phyloP scores from a whole-genome alignment of 345 rosid species.

The Linum lewisii region DNA sequence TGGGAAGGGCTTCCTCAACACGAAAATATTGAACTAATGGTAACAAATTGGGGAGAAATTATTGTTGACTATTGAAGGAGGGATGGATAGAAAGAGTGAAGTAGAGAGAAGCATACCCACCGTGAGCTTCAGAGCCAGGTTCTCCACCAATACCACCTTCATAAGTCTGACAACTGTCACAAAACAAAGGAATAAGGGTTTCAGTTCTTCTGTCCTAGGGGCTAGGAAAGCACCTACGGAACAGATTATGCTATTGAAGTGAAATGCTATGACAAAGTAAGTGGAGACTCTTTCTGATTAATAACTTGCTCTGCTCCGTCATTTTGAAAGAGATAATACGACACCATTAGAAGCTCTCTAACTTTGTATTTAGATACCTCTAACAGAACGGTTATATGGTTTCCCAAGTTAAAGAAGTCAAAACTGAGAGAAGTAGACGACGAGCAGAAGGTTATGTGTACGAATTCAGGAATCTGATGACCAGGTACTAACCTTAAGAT shows the following conservation, averaged over 20 bases:
- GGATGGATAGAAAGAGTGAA: not conserved
- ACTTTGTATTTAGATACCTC: too few species aligned
- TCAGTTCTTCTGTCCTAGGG: not conserved
- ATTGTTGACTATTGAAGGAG: not conserved
- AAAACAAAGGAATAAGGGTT: not conserved
- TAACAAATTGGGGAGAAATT: not conserved
- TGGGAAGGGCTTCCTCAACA: constrained; percentile 8
- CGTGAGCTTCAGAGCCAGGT: constrained; percentile 98
- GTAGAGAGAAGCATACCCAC: constrained; percentile 66
- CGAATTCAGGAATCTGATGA: not conserved
- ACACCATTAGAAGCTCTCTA: too few species aligned
- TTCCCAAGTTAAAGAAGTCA: not conserved
- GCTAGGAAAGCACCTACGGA: not conserved
- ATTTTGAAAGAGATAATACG: not conserved
- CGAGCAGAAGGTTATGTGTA: not conserved
- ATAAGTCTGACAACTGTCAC: constrained; percentile 83
- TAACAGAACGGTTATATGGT: too few species aligned
- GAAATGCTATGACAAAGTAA: not conserved
- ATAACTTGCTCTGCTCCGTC: not conserved
- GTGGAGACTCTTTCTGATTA: not conserved
- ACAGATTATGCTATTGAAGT: not conserved
- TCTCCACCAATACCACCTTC: constrained; percentile 99
- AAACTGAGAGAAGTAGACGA: not conserved
- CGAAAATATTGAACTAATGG: not conserved
- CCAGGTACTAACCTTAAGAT: constrained; percentile 56